These are phyloP conservation scores for Claviceps capensis DNA, from an alignment of 2,329 filamentous ascomycete species.

Conservation along the genomic window DNA sequence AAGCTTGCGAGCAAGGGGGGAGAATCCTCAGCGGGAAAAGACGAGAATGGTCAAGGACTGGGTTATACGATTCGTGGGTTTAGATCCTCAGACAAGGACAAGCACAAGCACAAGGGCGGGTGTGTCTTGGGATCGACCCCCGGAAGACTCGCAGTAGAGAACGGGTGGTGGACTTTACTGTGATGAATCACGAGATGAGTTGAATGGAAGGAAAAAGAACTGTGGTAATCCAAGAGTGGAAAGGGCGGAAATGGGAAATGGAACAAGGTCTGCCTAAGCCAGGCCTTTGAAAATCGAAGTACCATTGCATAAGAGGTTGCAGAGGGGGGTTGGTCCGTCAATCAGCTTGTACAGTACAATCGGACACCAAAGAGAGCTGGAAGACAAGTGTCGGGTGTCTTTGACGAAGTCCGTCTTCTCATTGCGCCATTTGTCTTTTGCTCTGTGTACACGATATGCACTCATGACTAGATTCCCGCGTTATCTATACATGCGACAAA, in stretches of 20 bases:
- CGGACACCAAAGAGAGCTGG: too few species aligned
- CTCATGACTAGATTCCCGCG: too few species aligned
- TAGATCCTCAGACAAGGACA: constrained; percentile 11
- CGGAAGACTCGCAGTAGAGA: constrained; percentile 24
- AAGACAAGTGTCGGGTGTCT: too few species aligned
- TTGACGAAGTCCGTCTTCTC: too few species aligned
- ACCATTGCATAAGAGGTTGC: too few species aligned
- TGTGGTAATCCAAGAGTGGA: constrained; percentile 16
- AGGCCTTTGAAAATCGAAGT: too few species aligned
- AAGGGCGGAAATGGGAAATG: neutral
- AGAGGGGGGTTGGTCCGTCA: too few species aligned
- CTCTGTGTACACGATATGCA: too few species aligned
- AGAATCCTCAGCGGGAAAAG: constrained; percentile 42
- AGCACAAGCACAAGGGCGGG: constrained; percentile 4
- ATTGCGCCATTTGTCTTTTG: too few species aligned
- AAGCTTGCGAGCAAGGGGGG: constrained; percentile 26
- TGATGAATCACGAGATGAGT: neutral
- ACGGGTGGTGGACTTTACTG: neutral
- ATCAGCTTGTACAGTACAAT: too few species aligned
- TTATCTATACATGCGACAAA: too few species aligned
- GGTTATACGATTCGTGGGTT: constrained; percentile 56
- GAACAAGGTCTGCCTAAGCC: too few species aligned
- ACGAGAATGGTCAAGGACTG: constrained; percentile 58
- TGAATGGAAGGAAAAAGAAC: neutral
- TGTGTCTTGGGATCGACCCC: constrained; percentile 24